phyloP scores from a whole-genome alignment of 1,284 basidiomycete genomes.

The Fomitopsis pinicola region DNA sequence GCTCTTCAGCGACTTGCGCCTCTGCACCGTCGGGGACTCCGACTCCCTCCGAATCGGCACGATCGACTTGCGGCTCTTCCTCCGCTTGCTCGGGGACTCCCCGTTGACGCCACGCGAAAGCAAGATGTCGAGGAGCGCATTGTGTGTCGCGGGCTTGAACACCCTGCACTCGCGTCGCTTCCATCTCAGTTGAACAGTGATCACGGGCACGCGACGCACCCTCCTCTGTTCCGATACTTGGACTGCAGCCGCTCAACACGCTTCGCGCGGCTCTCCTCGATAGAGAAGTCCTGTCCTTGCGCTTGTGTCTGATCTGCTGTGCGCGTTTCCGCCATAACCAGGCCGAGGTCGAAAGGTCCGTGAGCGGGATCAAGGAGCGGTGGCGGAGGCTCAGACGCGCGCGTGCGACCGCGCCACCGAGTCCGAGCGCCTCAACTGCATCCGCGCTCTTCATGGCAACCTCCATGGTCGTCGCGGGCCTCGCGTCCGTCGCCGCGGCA shows the following conservation, averaged over 20 bases:
- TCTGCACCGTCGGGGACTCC: background rate
- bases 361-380: background rate
- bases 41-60: background rate
- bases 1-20: conserved; percentile 5
- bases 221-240: conserved; percentile 59
- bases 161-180: conserved; percentile 21
- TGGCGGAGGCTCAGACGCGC: too few relatives aligned
- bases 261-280: conserved; percentile 51
- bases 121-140: conserved; percentile 35
- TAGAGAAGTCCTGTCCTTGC: conserved; percentile 21
- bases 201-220: conserved; percentile 35
- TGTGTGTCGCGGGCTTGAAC: conserved; percentile 35
- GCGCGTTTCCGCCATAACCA: too few relatives aligned
- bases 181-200: background rate
- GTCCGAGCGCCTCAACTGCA: background rate
- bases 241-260: conserved; percentile 53
- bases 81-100: conserved; percentile 34
- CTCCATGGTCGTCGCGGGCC: background rate
- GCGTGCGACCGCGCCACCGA: too few relatives aligned
- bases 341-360: too few relatives aligned
- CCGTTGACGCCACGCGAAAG: conserved; percentile 38
- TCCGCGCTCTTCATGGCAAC: background rate
- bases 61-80: conserved; percentile 1
- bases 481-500: background rate
- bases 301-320: background rate